A percentile compares a stretch with the other conserved stretches of the same genome.
Evolutionary conservation across 2,329 filamentous ascomycete species (phyloP).

Genomic region (Pyrenochaeta sp.): DNA sequence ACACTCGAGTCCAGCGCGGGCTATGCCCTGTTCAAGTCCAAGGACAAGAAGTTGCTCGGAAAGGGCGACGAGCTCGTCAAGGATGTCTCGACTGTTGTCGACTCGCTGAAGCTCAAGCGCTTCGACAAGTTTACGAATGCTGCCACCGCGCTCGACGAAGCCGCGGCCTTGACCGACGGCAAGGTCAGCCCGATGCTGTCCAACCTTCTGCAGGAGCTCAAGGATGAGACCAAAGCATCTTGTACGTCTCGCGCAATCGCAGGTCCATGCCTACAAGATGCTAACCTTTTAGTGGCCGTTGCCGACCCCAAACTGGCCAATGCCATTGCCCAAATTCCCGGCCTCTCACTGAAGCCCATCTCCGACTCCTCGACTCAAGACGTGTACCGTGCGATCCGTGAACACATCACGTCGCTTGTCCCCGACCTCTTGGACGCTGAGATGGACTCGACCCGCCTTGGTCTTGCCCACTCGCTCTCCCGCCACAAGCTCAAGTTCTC

Average conservation of each 20-base stretch:
- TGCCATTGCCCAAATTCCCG: constrained; percentile 89
- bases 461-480: constrained; percentile 95
- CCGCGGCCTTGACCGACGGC: constrained; percentile 77
- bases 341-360: constrained; percentile 83
- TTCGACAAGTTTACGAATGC: constrained; percentile 98
- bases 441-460: constrained; percentile 91
- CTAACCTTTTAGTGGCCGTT: constrained; percentile 69
- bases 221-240: constrained; percentile 96
- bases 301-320: constrained; percentile 90
- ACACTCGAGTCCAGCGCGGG: constrained; percentile 73
- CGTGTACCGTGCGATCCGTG: constrained; percentile 91
- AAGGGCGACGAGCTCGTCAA: constrained; percentile 78
- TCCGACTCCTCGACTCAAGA: constrained; percentile 84
- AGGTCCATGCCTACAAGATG: not conserved
- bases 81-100: constrained; percentile 83
- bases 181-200: constrained; percentile 91
- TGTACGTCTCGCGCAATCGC: constrained; percentile 33
- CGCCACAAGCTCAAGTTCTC: constrained; percentile 97
- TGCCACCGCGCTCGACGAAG: constrained; percentile 87
- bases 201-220: constrained; percentile 83
- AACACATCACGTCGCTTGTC: constrained; percentile 88
- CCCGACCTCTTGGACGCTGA: constrained; percentile 85
- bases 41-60: constrained; percentile 97
- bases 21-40: constrained; percentile 97
- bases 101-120: constrained; percentile 94